phyloP scores from a whole-genome alignment of 225 moss, liverwort and hornwort genomes.

The Neckera pumila region DNA sequence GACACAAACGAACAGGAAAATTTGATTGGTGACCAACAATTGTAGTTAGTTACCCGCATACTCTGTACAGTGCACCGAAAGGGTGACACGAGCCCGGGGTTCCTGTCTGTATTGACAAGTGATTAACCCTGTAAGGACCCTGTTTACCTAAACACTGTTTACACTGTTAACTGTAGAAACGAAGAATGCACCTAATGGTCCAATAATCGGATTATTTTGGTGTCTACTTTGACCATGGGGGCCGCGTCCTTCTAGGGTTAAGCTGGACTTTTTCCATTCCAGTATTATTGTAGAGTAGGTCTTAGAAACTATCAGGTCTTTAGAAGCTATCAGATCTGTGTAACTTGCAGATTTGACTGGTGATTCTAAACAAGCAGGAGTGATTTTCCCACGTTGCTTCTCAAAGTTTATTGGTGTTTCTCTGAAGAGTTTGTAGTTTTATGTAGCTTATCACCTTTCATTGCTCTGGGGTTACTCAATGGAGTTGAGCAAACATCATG shows the following conservation, averaged over 20 bases:
- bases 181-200: not conserved
- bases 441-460: not conserved
- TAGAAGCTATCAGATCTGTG: not conserved
- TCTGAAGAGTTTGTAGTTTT: not conserved
- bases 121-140: not conserved
- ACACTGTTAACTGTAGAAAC: not conserved
- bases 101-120: not conserved
- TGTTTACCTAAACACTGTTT: not conserved
- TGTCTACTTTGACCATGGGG: not conserved
- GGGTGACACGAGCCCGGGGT: not conserved
- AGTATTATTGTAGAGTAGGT: not conserved
- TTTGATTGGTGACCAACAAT: slow-evolving; percentile 34
- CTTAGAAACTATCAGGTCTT: not conserved
- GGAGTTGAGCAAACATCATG: no score
- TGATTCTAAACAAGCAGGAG: not conserved
- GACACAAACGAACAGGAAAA: slow-evolving; percentile 27
- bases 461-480: not conserved
- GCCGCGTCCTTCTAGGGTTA: not conserved
- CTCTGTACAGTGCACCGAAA: not conserved
- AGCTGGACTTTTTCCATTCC: not conserved
- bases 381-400: not conserved
- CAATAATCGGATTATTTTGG: not conserved
- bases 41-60: slow-evolving; percentile 11
- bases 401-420: not conserved
- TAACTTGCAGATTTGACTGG: not conserved